These are phyloP conservation scores for Metschnikowia bowlesiae DNA, from an alignment of 805 yeast genomes.

Conservation along the genomic window DNA sequence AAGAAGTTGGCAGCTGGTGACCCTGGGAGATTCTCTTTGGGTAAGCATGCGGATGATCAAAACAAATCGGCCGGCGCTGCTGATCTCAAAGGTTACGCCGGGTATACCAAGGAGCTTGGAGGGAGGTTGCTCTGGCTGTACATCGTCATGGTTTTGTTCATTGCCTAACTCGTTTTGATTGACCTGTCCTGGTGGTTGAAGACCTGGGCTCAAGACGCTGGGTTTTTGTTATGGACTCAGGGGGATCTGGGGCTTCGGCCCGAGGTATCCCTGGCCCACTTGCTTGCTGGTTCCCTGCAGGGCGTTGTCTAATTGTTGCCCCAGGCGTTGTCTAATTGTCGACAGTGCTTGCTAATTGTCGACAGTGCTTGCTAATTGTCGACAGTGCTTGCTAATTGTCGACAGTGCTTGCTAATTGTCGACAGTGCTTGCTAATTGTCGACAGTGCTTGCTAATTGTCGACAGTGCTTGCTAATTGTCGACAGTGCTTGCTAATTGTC, in stretches of 20 bases:
- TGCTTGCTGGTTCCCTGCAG: too few relatives aligned
- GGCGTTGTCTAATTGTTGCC: too few relatives aligned
- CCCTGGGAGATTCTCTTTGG: conserved; percentile 33
- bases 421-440: too few relatives aligned
- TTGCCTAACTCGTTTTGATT: conserved; percentile 58
- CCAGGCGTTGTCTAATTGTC: too few relatives aligned
- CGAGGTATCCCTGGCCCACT: neutral
- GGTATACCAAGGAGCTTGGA: conserved; percentile 69
- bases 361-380: too few relatives aligned
- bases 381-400: too few relatives aligned
- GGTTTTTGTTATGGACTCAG: conserved; percentile 2
- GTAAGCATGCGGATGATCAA: conserved; percentile 77
- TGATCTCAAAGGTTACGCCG: conserved; percentile 62
- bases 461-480: too few relatives aligned
- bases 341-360: too few relatives aligned
- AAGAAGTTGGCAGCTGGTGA: conserved; percentile 35
- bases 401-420: too few relatives aligned
- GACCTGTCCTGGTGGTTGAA: conserved; percentile 90
- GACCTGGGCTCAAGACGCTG: conserved; percentile 52
- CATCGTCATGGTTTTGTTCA: conserved; percentile 45
- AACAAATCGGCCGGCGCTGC: conserved; percentile 83
- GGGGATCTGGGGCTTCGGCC: neutral
- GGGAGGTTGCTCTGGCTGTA: conserved; percentile 49
- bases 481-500: too few relatives aligned
- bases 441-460: too few relatives aligned